Conservation (phyloP, 305 asterid genomes). For the Andrographis paniculata region DNA sequence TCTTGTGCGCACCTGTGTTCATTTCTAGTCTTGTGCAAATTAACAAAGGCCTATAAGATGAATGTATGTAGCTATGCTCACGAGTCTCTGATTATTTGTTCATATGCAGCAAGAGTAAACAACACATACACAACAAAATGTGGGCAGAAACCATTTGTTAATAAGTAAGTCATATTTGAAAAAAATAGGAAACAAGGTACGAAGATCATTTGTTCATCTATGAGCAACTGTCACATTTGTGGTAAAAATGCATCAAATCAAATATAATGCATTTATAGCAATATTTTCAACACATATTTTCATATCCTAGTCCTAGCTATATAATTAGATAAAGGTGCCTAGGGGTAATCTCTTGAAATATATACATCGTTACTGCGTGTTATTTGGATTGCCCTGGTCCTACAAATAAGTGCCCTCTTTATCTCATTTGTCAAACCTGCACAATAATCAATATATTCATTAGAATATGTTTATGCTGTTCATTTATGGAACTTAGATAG, state of each 20-base stretch:
- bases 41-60: slow-evolving; percentile 12
- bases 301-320: slow-evolving; percentile 5
- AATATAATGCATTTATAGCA: slow-evolving; percentile 17
- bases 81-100: no score
- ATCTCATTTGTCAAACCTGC: slow-evolving; percentile 20
- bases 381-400: slow-evolving; percentile 10
- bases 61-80: background rate
- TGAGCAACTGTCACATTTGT: background rate
- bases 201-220: no score
- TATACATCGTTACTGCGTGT: slow-evolving; percentile 15
- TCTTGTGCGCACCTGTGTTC: slow-evolving; percentile 5
- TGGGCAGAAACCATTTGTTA: slow-evolving; percentile 12
- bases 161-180: no score
- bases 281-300: slow-evolving; percentile 4
- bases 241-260: background rate
- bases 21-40: slow-evolving; percentile 11
- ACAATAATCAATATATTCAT: slow-evolving; percentile 11
- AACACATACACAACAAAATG: slow-evolving; percentile 2
- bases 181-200: no score
- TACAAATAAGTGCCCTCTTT: slow-evolving; percentile 14
- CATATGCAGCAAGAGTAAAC: background rate
- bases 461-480: background rate
- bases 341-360: slow-evolving; percentile 14
- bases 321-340: slow-evolving; percentile 14
- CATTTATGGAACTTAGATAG: slow-evolving; percentile 3